Base-by-base conservation (phyloP, 2,329 filamentous ascomycete species). In the Cladosporium phlei region DNA sequence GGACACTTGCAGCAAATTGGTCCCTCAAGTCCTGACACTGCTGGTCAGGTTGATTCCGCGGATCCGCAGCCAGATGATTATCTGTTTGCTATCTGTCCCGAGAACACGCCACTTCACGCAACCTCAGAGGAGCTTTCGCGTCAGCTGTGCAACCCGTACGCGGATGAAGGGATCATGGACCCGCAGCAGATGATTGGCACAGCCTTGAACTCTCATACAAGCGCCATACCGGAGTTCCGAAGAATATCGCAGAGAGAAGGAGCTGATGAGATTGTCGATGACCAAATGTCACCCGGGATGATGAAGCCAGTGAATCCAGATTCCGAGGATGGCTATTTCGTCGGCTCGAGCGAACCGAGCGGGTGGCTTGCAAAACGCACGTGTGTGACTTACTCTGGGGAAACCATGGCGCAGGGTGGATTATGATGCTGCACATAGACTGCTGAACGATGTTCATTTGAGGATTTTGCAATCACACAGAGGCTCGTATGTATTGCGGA, bases 321-420 rank as follows among this genome's bases (percentile, higher is more conserved):
- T n/a, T 10, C 29, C 7, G 42, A 45, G 17, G 42, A 45, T 29
- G 42, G 42, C 6, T 45, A 45, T 14, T 45, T 45, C 9, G 17
- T 28, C 5, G 24, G 32, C 2, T 22, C 24, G 5, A 28, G 17
- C 5, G 17, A 45, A 7, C 42, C 42, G 10, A 30, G 32, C 12
- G 27, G 42, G 32, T 37, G 42, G 32, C 17, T 45, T n/a, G 17
- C 32, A 9, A 35, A 35, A 5, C 16, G 32, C 4, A 17, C 24
- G 8, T 37, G 32, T 12, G 24, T 14, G 6, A 19, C 24, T 27
- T 2, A 20, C 2, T 19, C 25, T 7, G 8, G 17, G n/a, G 37
- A 9, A 21, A 29, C 21, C 16, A 19, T n/a, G n/a, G n/a, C n/a
- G n/a, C n/a, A n/a, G n/a, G n/a, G n/a, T n/a, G n/a, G n/a, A n/a